Conservation (phyloP, 2,329 filamentous ascomycete species). For the Monosporascus ibericus region DNA sequence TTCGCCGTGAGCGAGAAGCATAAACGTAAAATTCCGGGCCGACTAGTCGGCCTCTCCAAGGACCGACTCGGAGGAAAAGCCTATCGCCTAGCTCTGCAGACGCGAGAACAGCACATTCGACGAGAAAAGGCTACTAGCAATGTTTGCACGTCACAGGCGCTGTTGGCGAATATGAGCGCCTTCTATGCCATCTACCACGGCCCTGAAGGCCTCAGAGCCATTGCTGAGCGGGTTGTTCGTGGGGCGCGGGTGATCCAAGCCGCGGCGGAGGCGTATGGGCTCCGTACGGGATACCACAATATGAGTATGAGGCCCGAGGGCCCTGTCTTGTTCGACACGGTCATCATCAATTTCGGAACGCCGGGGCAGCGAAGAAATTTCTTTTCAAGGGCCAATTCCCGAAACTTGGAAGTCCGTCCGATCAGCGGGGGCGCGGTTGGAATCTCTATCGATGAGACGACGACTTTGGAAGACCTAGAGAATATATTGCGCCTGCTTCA, state of each 20-base stretch:
- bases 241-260: constrained; percentile 65
- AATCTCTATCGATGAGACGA: constrained; percentile 74
- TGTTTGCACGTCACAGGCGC: constrained; percentile 90
- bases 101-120: constrained; percentile 91
- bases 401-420: constrained; percentile 56
- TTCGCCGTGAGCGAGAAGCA: constrained; percentile 87
- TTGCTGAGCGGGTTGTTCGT: constrained; percentile 71
- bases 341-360: constrained; percentile 55
- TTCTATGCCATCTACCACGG: constrained; percentile 95
- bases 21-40: constrained; percentile 90
- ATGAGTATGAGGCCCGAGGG: constrained; percentile 51
- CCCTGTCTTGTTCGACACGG: constrained; percentile 70
- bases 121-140: constrained; percentile 97
- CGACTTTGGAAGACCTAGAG: constrained; percentile 44
- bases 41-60: constrained; percentile 85
- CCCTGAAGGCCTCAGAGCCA: constrained; percentile 72
- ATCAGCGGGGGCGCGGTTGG: constrained; percentile 56
- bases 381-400: constrained; percentile 43
- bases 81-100: constrained; percentile 80
- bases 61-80: constrained; percentile 79
- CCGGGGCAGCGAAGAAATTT: constrained; percentile 44
- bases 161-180: constrained; percentile 92
- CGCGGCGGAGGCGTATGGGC: constrained; percentile 56
- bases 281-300: constrained; percentile 42
- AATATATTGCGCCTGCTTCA: constrained; percentile 19